These are phyloP conservation scores for Solanum commersonii DNA, from an alignment of 257 asterid genomes.

Conservation along the genomic window DNA sequence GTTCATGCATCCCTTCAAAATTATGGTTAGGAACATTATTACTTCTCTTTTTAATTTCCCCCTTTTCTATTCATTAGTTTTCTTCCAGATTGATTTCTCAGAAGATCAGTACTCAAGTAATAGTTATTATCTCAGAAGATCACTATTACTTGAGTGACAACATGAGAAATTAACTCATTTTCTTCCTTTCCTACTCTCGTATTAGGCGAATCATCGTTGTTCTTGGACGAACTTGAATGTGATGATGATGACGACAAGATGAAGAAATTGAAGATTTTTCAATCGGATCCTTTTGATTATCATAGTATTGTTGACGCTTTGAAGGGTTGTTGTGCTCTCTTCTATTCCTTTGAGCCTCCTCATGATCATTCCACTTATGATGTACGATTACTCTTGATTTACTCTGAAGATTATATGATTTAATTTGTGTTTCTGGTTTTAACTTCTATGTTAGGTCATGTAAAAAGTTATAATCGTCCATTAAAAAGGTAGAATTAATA, in stretches of 20 bases:
- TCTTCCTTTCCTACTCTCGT: neutral
- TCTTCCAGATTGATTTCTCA: neutral
- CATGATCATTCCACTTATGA: slow-evolving; percentile 57
- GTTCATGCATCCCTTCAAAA: neutral
- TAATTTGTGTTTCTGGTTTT: neutral
- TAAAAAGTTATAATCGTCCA: neutral
- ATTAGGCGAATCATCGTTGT: neutral
- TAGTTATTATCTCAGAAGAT: neutral
- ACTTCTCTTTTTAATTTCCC: neutral
- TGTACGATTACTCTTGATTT: slow-evolving; percentile 28
- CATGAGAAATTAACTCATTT: neutral
- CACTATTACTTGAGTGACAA: neutral
- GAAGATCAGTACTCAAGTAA: neutral
- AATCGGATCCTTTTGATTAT: slow-evolving; percentile 73
- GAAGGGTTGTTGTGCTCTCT: slow-evolving; percentile 65
- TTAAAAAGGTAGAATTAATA: neutral
- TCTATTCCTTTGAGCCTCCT: slow-evolving; percentile 77
- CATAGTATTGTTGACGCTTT: slow-evolving; percentile 77
- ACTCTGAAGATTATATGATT: neutral
- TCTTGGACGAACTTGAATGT: neutral
- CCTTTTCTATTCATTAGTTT: neutral
- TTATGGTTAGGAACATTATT: neutral
- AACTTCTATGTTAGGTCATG: neutral
- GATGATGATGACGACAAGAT: slow-evolving; percentile 31
- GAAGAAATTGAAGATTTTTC: slow-evolving; percentile 47